Evolutionary conservation across 441 rosid genomes (phyloP).

Genomic region (Viola pubescens): DNA sequence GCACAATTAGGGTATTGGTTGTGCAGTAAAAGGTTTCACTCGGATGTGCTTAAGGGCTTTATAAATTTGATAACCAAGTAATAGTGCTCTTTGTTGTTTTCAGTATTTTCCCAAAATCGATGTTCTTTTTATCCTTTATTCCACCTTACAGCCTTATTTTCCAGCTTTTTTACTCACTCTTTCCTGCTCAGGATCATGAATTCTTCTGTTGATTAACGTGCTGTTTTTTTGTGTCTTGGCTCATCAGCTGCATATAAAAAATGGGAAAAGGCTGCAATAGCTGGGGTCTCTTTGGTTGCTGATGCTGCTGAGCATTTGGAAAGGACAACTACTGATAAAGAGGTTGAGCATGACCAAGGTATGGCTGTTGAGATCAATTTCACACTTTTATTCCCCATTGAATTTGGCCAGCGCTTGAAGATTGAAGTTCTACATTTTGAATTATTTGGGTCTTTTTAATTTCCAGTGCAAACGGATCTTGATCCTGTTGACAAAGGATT

Average conservation of each 20-base stretch:
- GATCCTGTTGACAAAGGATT: constrained; percentile 37
- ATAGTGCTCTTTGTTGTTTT: no score
- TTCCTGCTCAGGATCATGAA: constrained; percentile 3
- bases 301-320: constrained; percentile 99
- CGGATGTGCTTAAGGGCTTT: no score
- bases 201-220: background rate
- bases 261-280: constrained; percentile 98
- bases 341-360: constrained; percentile 40
- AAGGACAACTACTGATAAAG: constrained; percentile 46
- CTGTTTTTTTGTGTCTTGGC: constrained; percentile 28
- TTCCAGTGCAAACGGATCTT: constrained; percentile 35
- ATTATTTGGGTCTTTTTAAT: constrained; percentile 20
- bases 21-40: no score
- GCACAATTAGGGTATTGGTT: no score
- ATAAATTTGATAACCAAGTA: no score
- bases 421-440: constrained; percentile 8
- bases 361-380: constrained; percentile 24
- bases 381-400: constrained; percentile 17
- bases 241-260: constrained; percentile 68
- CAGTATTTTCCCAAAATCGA: background rate
- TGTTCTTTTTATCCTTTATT: constrained; percentile 1
- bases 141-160: background rate
- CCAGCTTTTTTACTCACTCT: constrained; percentile 2
- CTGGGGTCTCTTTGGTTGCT: constrained; percentile 98
- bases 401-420: constrained; percentile 11